Evolutionary conservation across 352 stramenopile species (phyloP).

Genomic region (Globisporangium viniferum): DNA sequence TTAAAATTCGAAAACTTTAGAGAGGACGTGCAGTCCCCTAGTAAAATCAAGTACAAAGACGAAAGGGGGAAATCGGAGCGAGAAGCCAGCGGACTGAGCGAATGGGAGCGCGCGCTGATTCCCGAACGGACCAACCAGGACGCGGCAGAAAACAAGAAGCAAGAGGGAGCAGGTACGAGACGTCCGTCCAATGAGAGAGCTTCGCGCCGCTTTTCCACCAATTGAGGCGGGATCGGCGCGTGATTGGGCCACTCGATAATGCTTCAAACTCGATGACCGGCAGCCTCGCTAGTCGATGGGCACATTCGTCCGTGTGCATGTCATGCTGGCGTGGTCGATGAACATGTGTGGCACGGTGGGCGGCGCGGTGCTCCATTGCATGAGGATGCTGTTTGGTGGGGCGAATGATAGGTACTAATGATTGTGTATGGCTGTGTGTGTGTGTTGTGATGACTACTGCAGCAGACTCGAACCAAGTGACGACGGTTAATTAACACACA

Average conservation of each 20-base stretch:
- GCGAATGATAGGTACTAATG: neutral
- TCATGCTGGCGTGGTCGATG: neutral
- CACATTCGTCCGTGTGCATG: neutral
- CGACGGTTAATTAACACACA: neutral
- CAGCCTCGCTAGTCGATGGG: too few species aligned
- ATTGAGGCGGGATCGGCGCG: slow-evolving; percentile 36
- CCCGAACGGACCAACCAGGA: slow-evolving; percentile 35
- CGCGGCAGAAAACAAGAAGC: slow-evolving; percentile 2
- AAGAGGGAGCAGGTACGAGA: slow-evolving; percentile 15
- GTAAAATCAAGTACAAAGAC: too few species aligned
- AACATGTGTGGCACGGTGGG: neutral
- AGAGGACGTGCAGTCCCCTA: too few species aligned
- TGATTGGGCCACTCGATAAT: slow-evolving; percentile 26
- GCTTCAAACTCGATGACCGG: slow-evolving; percentile 14
- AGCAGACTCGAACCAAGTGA: neutral
- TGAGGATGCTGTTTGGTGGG: neutral
- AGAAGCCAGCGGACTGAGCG: neutral
- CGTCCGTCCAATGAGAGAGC: slow-evolving; percentile 67
- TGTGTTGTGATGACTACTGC: neutral
- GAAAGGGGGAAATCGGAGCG: neutral
- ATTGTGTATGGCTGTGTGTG: slow-evolving; percentile 1
- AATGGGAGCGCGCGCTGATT: neutral
- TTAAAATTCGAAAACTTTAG: too few species aligned
- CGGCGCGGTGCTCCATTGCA: neutral
- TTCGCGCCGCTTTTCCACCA: slow-evolving; percentile 66